Percentiles rank a stretch among this genome's conserved stretches.
Evolutionary conservation across 2,329 filamentous ascomycete genomes (phyloP).

Genomic region (Paecilomyces formosus): DNA sequence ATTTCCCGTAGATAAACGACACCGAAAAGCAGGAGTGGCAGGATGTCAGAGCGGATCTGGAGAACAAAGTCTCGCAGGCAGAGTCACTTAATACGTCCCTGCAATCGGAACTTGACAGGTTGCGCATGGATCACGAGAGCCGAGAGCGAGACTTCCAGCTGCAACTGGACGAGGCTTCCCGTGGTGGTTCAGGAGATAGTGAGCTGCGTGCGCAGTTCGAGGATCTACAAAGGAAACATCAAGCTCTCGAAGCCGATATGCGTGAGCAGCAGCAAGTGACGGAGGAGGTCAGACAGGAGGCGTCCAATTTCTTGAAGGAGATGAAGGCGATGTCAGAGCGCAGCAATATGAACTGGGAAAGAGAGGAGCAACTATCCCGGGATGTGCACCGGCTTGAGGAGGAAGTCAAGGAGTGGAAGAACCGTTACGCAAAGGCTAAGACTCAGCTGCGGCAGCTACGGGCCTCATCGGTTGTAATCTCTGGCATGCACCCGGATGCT

Average conservation of each 20-base stretch:
- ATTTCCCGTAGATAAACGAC: conserved; percentile 36
- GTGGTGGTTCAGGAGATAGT: conserved; percentile 30
- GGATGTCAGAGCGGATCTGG: conserved; percentile 58
- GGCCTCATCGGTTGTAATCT: conserved; percentile 69
- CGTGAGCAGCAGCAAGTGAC: conserved; percentile 73
- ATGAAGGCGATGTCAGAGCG: conserved; percentile 82
- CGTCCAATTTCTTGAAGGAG: conserved; percentile 73
- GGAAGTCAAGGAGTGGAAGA: conserved; percentile 84
- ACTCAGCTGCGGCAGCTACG: conserved; percentile 77
- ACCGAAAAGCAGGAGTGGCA: conserved; percentile 64
- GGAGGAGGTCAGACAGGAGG: conserved; percentile 78
- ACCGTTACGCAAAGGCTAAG: conserved; percentile 79
- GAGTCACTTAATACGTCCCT: conserved; percentile 72
- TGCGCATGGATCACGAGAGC: conserved; percentile 60
- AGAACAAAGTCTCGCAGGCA: conserved; percentile 66
- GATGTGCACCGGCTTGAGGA: conserved; percentile 70
- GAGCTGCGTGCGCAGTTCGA: conserved; percentile 56
- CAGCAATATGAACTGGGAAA: conserved; percentile 69
- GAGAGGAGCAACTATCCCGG: conserved; percentile 68
- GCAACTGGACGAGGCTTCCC: conserved; percentile 46
- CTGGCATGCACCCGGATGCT: conserved; percentile 36
- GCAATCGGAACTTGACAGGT: conserved; percentile 67
- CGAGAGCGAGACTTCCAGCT: conserved; percentile 57
- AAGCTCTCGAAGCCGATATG: conserved; percentile 57
- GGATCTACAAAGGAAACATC: conserved; percentile 54